phyloP scores from a whole-genome alignment of 1,284 basidiomycete genomes.

The Peniophora sp. region DNA sequence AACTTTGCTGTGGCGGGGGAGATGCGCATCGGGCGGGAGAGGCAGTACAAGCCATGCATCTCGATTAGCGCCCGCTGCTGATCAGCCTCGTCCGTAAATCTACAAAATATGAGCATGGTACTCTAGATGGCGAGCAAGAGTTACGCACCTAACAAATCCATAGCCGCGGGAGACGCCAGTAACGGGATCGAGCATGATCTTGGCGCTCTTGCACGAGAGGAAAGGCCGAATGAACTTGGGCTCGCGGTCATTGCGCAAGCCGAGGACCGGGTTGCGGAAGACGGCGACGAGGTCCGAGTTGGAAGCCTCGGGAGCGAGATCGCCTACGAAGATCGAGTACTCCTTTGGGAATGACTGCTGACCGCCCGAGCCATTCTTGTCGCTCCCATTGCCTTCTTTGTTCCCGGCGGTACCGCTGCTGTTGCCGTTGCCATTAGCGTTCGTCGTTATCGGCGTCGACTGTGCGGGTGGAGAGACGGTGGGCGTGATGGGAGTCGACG shows the following conservation, averaged over 20 bases:
- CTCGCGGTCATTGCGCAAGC: slow-evolving; percentile 71
- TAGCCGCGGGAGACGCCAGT: slow-evolving; percentile 87
- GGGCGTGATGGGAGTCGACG: slow-evolving; percentile 43
- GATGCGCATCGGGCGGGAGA: slow-evolving; percentile 82
- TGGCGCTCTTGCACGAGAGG: slow-evolving; percentile 84
- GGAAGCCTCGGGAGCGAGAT: slow-evolving; percentile 82
- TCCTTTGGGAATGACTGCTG: slow-evolving; percentile 67
- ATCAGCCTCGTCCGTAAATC: slow-evolving; percentile 81
- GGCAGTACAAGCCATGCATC: slow-evolving; percentile 83
- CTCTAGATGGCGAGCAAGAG: not conserved
- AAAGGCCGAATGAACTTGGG: slow-evolving; percentile 83
- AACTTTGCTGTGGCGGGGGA: slow-evolving; percentile 85
- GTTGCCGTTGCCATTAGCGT: slow-evolving; percentile 12
- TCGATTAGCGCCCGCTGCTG: slow-evolving; percentile 84
- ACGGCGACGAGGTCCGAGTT: slow-evolving; percentile 87
- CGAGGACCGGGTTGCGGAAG: slow-evolving; percentile 77
- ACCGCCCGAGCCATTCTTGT: slow-evolving; percentile 8
- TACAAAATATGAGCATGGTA: slow-evolving; percentile 19
- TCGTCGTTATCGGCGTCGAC: not conserved
- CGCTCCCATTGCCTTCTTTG: no score
- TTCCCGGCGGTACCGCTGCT: slow-evolving; percentile 10
- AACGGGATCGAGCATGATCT: slow-evolving; percentile 86
- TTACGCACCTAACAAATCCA: slow-evolving; percentile 73
- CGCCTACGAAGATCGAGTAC: slow-evolving; percentile 88
- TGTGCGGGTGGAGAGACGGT: slow-evolving; percentile 22